Evolutionary conservation across 257 asterid genomes (phyloP), one percentile per base, ranked within the genome.

Genomic region (Nicotiana obtusifolia): DNA sequence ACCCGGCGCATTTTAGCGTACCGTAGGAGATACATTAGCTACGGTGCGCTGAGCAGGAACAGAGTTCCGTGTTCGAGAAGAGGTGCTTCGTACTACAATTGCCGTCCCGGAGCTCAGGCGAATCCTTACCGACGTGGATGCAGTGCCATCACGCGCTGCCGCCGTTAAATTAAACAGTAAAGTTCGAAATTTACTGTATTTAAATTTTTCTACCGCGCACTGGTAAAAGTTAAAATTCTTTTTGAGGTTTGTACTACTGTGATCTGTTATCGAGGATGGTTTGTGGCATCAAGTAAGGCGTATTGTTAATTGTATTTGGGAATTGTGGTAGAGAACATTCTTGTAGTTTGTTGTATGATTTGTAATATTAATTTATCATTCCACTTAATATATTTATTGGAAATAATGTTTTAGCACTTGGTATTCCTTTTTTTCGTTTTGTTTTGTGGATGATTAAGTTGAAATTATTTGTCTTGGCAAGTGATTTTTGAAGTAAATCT

Each of bases 31-130:
- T 86, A 86, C 85, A 86, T 86, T 1, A 86, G 88, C 81, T 86
- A 86, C 60, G 85, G 88, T 14, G 88, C 86, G 8, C 80, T 86
- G 24, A 62, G 60, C 15, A 49, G 83, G 28, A 80, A 83, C 88
- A 83, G 83, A 49, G 85, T 83, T 9, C 88, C 88, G 2, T 86
- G 88, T 19, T 81, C 85, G 3, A 60, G 85, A 52, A 69, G 88
- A 80, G 91, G 91, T 8, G 82, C 81, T 35, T 88, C 90, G 10
- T 88, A 88, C 77, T 88, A 88, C 78, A 88, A 86, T 83, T 88
- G 91, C 85, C 85, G 83, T 41, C 86, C 90, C 3, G 88, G 88
- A n/a, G 80, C 85, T 24, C 84, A 80, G 26, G 87, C 87, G 22
- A 86, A 86, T 31, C 91, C 91, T 4, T 88, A 88, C 67, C 80